A percentile compares a stretch with the other conserved stretches of the same genome.
phyloP scores from a whole-genome alignment of 192 early-diverging fungal genomes.

The Entomortierella parvispora region DNA sequence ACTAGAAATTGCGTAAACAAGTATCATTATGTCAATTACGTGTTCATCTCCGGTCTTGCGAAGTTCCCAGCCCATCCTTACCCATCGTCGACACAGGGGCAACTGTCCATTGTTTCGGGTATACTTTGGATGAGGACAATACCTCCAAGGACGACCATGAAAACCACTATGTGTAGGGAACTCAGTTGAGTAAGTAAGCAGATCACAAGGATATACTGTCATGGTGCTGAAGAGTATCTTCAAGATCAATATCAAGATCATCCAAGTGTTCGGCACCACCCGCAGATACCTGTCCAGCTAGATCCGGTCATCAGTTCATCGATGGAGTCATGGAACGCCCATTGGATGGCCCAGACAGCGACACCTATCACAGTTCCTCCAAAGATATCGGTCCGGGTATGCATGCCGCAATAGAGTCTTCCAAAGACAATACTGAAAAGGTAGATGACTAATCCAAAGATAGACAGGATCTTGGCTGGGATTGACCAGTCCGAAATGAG shows the following conservation, averaged over 20 bases:
- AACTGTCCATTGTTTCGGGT: constrained; percentile 75
- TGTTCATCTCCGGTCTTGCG: neutral
- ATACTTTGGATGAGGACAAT: constrained; percentile 46
- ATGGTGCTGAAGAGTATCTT: neutral
- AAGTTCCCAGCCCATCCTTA: constrained; percentile 18
- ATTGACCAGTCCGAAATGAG: constrained; percentile 55
- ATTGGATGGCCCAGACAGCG: constrained; percentile 66
- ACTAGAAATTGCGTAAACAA: neutral
- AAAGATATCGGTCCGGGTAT: constrained; percentile 66
- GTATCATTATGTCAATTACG: neutral
- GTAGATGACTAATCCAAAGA: constrained; percentile 57
- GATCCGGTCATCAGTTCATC: constrained; percentile 37
- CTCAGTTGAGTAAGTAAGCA: neutral
- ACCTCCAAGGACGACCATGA: constrained; percentile 14
- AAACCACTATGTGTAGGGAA: constrained; percentile 14
- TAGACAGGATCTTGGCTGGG: constrained; percentile 31
- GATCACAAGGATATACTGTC: neutral
- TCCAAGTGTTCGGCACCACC: neutral
- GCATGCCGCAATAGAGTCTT: constrained; percentile 89
- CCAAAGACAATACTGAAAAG: constrained; percentile 73
- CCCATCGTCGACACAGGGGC: constrained; percentile 80
- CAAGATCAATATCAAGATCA: neutral
- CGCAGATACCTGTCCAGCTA: constrained; percentile 42
- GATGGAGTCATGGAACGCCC: constrained; percentile 54
- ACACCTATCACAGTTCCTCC: constrained; percentile 64